Percentiles rank a stretch among this genome's conserved stretches.
phyloP scores from a whole-genome alignment of 2,329 filamentous ascomycete species.

The Diaporthe helianthi region DNA sequence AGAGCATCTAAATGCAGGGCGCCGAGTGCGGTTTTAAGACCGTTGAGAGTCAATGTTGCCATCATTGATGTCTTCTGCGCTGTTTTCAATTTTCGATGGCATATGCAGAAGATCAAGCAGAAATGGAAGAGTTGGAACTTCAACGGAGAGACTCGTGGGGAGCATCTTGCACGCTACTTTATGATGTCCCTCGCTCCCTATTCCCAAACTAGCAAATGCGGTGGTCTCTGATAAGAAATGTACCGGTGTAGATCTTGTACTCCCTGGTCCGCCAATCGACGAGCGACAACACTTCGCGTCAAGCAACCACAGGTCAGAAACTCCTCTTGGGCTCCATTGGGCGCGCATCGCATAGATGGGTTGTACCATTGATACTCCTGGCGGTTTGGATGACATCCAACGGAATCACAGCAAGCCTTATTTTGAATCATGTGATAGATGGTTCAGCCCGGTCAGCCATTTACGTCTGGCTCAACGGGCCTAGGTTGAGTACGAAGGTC shows the following conservation, averaged over 20 bases:
- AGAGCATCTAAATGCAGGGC: slow-evolving; percentile 55
- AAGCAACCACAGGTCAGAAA: not conserved
- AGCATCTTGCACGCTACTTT: not conserved
- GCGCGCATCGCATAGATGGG: not conserved
- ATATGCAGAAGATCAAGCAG: not conserved
- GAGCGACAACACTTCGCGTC: slow-evolving; percentile 1
- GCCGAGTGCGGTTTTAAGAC: slow-evolving; percentile 65
- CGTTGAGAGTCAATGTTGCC: slow-evolving; percentile 65
- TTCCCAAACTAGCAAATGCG: not conserved
- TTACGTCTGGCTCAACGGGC: not conserved
- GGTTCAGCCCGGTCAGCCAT: not conserved
- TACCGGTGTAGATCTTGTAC: not conserved
- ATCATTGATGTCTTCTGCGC: slow-evolving; percentile 40
- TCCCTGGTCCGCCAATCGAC: not conserved
- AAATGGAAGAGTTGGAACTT: not conserved
- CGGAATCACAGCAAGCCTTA: not conserved
- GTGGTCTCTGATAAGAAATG: not conserved
- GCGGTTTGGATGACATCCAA: not conserved
- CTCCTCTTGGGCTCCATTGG: slow-evolving; percentile 3
- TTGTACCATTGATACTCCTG: not conserved
- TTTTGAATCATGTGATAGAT: not conserved
- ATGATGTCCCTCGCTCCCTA: not conserved
- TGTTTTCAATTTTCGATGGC: not conserved
- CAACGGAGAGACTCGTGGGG: not conserved
- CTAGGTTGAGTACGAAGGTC: not conserved